These are phyloP conservation scores for Periconia macrospinosa DNA, from an alignment of 2,329 filamentous ascomycete species.

Conservation along the genomic window DNA sequence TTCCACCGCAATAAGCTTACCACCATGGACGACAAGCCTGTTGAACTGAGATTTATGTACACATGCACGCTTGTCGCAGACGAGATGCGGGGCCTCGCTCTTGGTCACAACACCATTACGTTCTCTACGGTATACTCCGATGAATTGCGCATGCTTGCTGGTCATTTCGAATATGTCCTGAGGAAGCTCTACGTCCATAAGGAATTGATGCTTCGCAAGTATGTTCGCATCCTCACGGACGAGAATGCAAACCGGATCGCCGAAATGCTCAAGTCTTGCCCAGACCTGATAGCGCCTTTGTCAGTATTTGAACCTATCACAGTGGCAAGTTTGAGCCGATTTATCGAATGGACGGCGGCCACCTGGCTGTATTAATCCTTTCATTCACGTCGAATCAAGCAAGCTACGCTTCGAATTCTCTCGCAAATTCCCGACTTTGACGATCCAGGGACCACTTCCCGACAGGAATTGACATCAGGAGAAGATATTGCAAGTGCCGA, in stretches of 20 bases:
- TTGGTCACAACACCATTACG: neutral
- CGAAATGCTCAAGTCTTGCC: too few relatives aligned
- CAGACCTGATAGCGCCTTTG: too few relatives aligned
- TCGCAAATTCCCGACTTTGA: neutral
- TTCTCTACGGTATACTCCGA: neutral
- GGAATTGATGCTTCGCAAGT: neutral
- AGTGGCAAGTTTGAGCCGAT: neutral
- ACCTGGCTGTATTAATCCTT: neutral
- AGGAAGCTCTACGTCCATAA: neutral
- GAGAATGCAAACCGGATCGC: too few relatives aligned
- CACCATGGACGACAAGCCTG: neutral
- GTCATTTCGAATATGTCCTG: neutral
- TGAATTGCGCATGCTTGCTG: neutral
- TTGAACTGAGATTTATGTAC: neutral
- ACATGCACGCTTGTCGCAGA: neutral
- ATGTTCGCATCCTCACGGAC: too few relatives aligned
- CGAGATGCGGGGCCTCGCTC: neutral
- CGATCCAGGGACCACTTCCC: neutral
- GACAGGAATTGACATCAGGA: neutral
- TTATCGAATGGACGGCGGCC: neutral
- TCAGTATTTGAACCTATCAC: too few relatives aligned
- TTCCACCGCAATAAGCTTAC: neutral
- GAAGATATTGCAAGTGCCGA: too few relatives aligned
- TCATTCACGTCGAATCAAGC: neutral
- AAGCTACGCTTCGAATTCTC: neutral